phyloP scores from a whole-genome alignment of 2,329 filamentous ascomycete genomes.

The Didymella keratinophila region DNA sequence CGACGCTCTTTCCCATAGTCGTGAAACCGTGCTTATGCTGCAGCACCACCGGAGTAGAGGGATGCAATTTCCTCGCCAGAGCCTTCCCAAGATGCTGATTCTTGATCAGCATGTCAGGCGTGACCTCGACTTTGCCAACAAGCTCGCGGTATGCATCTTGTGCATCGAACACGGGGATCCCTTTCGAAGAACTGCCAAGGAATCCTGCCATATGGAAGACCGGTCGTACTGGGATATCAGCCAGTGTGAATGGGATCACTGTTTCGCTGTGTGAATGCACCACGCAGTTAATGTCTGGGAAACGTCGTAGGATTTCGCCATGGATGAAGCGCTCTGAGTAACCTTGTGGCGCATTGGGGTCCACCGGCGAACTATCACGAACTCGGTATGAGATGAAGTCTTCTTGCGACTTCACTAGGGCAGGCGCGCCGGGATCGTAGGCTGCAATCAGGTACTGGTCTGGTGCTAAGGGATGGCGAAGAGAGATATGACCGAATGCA shows the following conservation, averaged over 20 bases:
- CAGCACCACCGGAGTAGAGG: conserved; percentile 39
- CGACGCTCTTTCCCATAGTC: conserved; percentile 46
- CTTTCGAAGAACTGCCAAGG: conserved; percentile 32
- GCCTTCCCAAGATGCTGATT: conserved; percentile 30
- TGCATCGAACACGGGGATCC: conserved; percentile 27
- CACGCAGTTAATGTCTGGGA: conserved; percentile 50
- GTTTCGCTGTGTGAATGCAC: conserved; percentile 53
- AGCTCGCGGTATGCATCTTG: conserved; percentile 36
- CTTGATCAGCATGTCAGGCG: conserved; percentile 42
- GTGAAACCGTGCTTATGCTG: conserved; percentile 58
- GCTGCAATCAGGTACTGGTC: conserved; percentile 59
- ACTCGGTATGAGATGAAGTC: conserved; percentile 61
- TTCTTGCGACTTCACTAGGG: conserved; percentile 52
- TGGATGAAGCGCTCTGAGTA: conserved; percentile 57
- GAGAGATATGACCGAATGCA: conserved; percentile 62
- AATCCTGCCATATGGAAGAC: conserved; percentile 54
- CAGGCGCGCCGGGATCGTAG: conserved; percentile 55
- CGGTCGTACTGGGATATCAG: conserved; percentile 43
- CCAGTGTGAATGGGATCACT: conserved; percentile 52
- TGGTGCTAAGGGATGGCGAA: conserved; percentile 57
- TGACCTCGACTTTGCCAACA: conserved; percentile 19
- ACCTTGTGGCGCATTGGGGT: conserved; percentile 47
- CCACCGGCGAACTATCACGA: conserved; percentile 53
- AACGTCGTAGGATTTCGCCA: conserved; percentile 50
- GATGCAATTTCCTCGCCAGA: conserved; percentile 29